These are phyloP conservation scores for Psilocybe mexicana DNA, from an alignment of 1,284 basidiomycete species.

Conservation along the genomic window DNA sequence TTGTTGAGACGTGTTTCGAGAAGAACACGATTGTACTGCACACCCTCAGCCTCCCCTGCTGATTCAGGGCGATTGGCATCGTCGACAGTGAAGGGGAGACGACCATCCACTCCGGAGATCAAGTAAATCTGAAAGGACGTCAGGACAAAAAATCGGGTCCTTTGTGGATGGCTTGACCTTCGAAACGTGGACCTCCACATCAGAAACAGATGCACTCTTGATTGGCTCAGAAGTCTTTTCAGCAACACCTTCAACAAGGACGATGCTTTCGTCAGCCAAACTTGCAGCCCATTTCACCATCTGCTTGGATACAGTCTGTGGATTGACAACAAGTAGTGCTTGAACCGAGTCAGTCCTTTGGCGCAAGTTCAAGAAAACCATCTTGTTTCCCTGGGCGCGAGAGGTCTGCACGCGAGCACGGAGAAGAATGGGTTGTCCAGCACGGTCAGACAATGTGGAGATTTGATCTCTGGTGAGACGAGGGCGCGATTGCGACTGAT, in stretches of 20 bases:
- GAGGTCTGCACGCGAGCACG: conserved; percentile 93
- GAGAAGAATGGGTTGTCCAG: conserved; percentile 82
- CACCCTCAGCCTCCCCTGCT: conserved; percentile 66
- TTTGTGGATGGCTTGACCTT: conserved; percentile 52
- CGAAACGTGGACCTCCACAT: conserved; percentile 86
- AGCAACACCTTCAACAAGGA: conserved; percentile 85
- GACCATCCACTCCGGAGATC: conserved; percentile 74
- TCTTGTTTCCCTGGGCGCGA: conserved; percentile 89
- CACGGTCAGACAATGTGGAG: conserved; percentile 62
- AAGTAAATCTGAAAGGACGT: conserved; percentile 67
- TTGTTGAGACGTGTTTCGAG: conserved; percentile 96
- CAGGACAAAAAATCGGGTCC: background rate
- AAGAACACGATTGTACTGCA: conserved; percentile 73
- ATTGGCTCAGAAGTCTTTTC: conserved; percentile 85
- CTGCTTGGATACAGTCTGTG: conserved; percentile 90
- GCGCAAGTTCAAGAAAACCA: conserved; percentile 92
- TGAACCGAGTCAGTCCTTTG: conserved; percentile 92
- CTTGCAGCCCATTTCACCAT: conserved; percentile 94
- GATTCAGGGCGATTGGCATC: conserved; percentile 88
- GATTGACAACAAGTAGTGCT: conserved; percentile 77
- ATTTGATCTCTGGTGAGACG: conserved; percentile 61
- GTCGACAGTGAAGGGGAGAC: conserved; percentile 90
- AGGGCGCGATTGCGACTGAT: conserved; percentile 84
- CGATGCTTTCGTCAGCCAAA: conserved; percentile 87
- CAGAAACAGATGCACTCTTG: conserved; percentile 87